Percentiles rank a stretch among this genome's conserved stretches.
Conservation (phyloP, 108 stramenopile genomes). For the Nitzschia sp. region DNA sequence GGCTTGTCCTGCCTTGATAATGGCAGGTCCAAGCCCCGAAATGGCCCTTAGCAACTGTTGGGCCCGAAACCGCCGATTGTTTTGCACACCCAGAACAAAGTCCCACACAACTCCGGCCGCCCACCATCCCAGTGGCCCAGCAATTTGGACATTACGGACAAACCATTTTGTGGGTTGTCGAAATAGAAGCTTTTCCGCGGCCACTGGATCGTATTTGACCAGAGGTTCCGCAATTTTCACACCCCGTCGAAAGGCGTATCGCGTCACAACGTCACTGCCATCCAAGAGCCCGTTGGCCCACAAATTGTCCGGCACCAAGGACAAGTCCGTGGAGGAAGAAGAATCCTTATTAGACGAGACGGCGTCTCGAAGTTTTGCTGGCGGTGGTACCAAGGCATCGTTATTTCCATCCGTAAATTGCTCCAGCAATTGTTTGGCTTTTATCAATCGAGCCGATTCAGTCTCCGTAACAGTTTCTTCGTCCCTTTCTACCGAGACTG, state of each 20-base stretch:
- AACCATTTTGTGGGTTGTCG: conserved; percentile 91
- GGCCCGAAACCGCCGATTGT: conserved; percentile 65
- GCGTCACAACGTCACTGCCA: conserved; percentile 45
- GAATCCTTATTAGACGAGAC: not conserved
- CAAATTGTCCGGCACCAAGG: conserved; percentile 37
- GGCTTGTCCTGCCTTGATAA: conserved; percentile 96
- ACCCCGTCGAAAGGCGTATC: conserved; percentile 50
- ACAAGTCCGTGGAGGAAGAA: not conserved
- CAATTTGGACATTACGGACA: conserved; percentile 91
- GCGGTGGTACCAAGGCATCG: not conserved
- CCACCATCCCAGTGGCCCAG: conserved; percentile 89
- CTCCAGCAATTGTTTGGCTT: conserved; percentile 32
- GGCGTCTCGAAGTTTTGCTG: not conserved
- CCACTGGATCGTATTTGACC: conserved; percentile 85
- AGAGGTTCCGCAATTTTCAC: conserved; percentile 90
- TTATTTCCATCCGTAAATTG: conserved; percentile 23
- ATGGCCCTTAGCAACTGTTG: conserved; percentile 82
- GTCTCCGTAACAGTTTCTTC: not conserved
- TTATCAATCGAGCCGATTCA: conserved; percentile 28
- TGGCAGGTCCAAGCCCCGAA: conserved; percentile 86
- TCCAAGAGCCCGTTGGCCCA: conserved; percentile 62
- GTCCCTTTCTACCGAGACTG: conserved; percentile 1
- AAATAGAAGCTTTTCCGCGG: conserved; percentile 77
- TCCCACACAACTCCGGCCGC: conserved; percentile 74
- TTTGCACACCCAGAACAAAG: conserved; percentile 49